These are phyloP conservation scores for Metarhizium brunneum DNA, from an alignment of 2,329 filamentous ascomycete genomes.

Conservation along the genomic window DNA sequence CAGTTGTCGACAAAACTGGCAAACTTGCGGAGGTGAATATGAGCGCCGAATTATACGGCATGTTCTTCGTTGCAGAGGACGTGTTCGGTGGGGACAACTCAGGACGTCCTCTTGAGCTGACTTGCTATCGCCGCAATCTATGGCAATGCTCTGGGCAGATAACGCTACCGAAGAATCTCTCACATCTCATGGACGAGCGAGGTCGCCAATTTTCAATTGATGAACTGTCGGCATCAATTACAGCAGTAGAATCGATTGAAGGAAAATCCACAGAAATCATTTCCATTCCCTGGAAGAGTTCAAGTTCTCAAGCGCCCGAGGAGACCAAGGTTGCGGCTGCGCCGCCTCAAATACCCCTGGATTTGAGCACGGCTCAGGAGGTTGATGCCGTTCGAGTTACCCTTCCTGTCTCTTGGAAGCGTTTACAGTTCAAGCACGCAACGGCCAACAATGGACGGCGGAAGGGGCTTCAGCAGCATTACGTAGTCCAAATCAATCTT, in stretches of 20 bases:
- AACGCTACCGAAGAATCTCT: slow-evolving; percentile 62
- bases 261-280: slow-evolving; percentile 90
- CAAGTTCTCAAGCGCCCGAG: slow-evolving; percentile 45
- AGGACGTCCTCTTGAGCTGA: slow-evolving; percentile 66
- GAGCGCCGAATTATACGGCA: slow-evolving; percentile 71
- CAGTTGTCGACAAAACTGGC: slow-evolving; percentile 56
- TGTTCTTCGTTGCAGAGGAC: slow-evolving; percentile 82
- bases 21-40: slow-evolving; percentile 56
- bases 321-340: slow-evolving; percentile 39
- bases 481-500: slow-evolving; percentile 78
- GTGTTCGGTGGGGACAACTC: slow-evolving; percentile 55
- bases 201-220: slow-evolving; percentile 69
- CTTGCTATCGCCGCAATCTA: slow-evolving; percentile 88
- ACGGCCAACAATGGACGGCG: slow-evolving; percentile 92
- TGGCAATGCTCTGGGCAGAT: slow-evolving; percentile 92
- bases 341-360: slow-evolving; percentile 45
- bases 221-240: slow-evolving; percentile 72
- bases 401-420: slow-evolving; percentile 85
- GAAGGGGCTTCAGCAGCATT: slow-evolving; percentile 93
- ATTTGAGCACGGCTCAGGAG: slow-evolving; percentile 50
- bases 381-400: slow-evolving; percentile 72
- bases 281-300: slow-evolving; percentile 89
- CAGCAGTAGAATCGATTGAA: slow-evolving; percentile 85
- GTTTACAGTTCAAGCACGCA: slow-evolving; percentile 89
- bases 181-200: slow-evolving; percentile 64